A percentile compares a stretch with the other conserved stretches of the same genome.
Conservation (phyloP, 441 rosid genomes). For the Pelargonium fulgidum region DNA sequence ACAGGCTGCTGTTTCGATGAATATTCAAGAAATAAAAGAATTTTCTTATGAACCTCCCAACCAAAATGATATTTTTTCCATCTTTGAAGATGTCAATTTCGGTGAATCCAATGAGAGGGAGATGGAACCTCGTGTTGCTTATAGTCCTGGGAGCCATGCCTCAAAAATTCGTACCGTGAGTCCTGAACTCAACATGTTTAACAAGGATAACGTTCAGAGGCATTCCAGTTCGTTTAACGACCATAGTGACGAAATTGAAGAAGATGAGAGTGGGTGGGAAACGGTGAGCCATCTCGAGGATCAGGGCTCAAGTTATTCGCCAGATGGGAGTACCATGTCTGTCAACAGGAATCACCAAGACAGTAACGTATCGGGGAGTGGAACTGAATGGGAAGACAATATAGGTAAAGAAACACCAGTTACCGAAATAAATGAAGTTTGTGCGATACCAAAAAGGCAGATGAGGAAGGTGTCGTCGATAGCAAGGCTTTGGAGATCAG, state of each 20-base stretch:
- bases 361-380: constrained; percentile 51
- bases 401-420: constrained; percentile 34
- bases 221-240: background rate
- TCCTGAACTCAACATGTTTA: constrained; percentile 34
- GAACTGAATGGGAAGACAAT: constrained; percentile 47
- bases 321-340: constrained; percentile 59
- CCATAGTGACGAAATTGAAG: background rate
- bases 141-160: constrained; percentile 52
- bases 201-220: background rate
- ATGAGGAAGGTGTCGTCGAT: constrained; percentile 61
- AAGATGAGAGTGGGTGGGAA: constrained; percentile 6
- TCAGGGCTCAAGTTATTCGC: constrained; percentile 83
- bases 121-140: constrained; percentile 39
- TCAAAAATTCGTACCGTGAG: constrained; percentile 44
- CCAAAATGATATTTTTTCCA: constrained; percentile 66
- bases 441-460: constrained; percentile 48
- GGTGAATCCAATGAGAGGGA: constrained; percentile 50
- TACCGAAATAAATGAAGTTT: constrained; percentile 63
- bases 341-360: constrained; percentile 42
- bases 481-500: constrained; percentile 69
- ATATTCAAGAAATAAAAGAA: constrained; percentile 30
- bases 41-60: constrained; percentile 50
- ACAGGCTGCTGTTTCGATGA: constrained; percentile 37
- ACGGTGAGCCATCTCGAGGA: constrained; percentile 40
- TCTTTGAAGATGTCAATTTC: constrained; percentile 57